Evolutionary conservation across 225 moss, liverwort and hornwort species (phyloP).

Genomic region (Pleurozium schreberi): DNA sequence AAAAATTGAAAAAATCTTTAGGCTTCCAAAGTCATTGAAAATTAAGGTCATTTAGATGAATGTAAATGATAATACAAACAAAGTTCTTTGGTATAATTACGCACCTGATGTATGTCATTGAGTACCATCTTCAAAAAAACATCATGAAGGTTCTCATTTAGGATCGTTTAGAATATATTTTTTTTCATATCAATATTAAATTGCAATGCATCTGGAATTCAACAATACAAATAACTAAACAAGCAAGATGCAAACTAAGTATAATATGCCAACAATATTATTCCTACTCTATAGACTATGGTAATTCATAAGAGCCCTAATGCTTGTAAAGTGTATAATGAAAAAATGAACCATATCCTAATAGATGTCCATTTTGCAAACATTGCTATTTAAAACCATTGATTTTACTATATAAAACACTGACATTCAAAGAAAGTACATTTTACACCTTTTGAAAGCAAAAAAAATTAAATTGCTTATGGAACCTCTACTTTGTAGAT

Average conservation of each 20-base stretch:
- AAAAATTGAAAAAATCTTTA: too few species aligned
- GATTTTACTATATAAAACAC: not conserved
- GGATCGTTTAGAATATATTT: not conserved
- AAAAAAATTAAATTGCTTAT: not conserved
- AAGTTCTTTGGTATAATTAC: not conserved
- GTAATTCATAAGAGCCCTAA: not conserved
- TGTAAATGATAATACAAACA: not conserved
- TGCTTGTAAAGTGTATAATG: not conserved
- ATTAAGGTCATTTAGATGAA: not conserved
- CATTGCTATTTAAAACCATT: not conserved
- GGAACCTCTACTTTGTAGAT: not conserved
- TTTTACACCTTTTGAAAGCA: not conserved
- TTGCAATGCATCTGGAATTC: not conserved
- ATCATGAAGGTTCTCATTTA: not conserved
- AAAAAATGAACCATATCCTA: not conserved
- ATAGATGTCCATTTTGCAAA: not conserved
- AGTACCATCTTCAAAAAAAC: not conserved
- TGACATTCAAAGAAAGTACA: not conserved
- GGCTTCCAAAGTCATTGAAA: rapidly evolving
- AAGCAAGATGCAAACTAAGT: not conserved
- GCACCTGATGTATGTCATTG: not conserved
- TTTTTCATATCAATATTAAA: not conserved
- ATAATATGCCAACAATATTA: not conserved
- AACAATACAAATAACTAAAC: not conserved
- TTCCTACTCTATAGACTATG: not conserved